Percentiles rank a stretch among this genome's conserved stretches.
These are phyloP conservation scores for Yamadazyma takamatsuzukensis DNA, from an alignment of 805 yeast species.

Conservation along the genomic window DNA sequence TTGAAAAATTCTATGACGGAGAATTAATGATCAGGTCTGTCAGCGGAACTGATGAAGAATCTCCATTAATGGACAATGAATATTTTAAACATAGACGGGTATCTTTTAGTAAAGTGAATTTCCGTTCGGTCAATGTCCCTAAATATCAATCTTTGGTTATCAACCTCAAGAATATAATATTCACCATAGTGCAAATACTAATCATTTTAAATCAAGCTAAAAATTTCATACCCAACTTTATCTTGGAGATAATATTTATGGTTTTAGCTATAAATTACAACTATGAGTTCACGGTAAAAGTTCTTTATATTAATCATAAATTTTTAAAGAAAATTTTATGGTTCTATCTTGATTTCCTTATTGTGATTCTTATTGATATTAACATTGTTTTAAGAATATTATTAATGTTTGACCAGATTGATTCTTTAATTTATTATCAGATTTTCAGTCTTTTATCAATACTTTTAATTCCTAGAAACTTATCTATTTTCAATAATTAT, in stretches of 20 bases:
- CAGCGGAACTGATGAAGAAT: slow-evolving; percentile 14
- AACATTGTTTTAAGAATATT: slow-evolving; percentile 24
- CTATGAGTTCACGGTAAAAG: slow-evolving; percentile 43
- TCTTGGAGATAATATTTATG: slow-evolving; percentile 39
- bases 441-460: slow-evolving; percentile 44
- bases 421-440: slow-evolving; percentile 22
- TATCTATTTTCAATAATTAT: slow-evolving; percentile 48
- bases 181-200: slow-evolving; percentile 15
- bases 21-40: slow-evolving; percentile 32
- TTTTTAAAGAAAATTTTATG: slow-evolving; percentile 49
- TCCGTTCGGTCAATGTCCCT: slow-evolving; percentile 34
- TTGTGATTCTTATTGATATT: slow-evolving; percentile 35
- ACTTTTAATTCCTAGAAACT: slow-evolving; percentile 46
- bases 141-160: slow-evolving; percentile 40
- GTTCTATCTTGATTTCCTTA: slow-evolving; percentile 47
- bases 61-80: slow-evolving; percentile 14
- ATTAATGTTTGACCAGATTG: slow-evolving; percentile 11
- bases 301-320: slow-evolving; percentile 41
- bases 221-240: slow-evolving; percentile 4
- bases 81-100: slow-evolving; percentile 30
- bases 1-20: slow-evolving; percentile 51
- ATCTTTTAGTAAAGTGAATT: slow-evolving; percentile 25
- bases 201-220: slow-evolving; percentile 26
- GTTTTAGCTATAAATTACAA: slow-evolving; percentile 44
- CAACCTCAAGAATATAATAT: slow-evolving; percentile 27